Evolutionary conservation across 441 rosid genomes (phyloP), one percentile per base, ranked within the genome.

Genomic region (Erodium trifolium): DNA sequence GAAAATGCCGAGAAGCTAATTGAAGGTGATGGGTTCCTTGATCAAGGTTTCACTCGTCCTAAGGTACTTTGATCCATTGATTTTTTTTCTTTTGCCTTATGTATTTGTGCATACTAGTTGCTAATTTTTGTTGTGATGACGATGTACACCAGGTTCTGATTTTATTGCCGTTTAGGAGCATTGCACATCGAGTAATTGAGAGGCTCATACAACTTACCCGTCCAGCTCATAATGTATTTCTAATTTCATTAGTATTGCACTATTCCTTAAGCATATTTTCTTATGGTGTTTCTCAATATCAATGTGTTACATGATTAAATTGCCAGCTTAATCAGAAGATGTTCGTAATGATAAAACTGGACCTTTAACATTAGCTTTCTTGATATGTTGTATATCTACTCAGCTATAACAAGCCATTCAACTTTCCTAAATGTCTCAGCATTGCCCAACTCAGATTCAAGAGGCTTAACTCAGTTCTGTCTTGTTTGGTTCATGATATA

Each of bases 11-110:
- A 82, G 73, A 88, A 79, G 66, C 71, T 84, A 53, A 77, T 87
- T 67, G 65, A 74, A 82, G 83, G 75, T 55, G 88, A 84, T 82
- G 80, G 70, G 70, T 85, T 85, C 70, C 92, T 82, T 79, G 99
- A 93, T 80, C 96, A 81, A 65, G 99, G 99, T 65, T 93, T 91
- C 78, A 91, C 99, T 70, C 99, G 97, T 81, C 92, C 99, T 13
- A 93, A 93, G 99, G 99, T 91, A 78, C 67, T 29, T 63, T 13
- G 39, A 12, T 63, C 9, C 66, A 29, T 63, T 31, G 3, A 2
- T 31, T 12, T 29, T 2, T 23, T 63, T 29, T 29, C 16, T 27
- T 63, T 27, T 31, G 13, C 66, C 39, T 12, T 31, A 31, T 31
- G 35, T 18, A 62, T 62, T 62, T 62, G 31, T 13, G 18, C 66